Evolutionary conservation across 2,329 filamentous ascomycete genomes (phyloP), one percentile per base, ranked within the genome.

Genomic region (Trichoderma sp.): DNA sequence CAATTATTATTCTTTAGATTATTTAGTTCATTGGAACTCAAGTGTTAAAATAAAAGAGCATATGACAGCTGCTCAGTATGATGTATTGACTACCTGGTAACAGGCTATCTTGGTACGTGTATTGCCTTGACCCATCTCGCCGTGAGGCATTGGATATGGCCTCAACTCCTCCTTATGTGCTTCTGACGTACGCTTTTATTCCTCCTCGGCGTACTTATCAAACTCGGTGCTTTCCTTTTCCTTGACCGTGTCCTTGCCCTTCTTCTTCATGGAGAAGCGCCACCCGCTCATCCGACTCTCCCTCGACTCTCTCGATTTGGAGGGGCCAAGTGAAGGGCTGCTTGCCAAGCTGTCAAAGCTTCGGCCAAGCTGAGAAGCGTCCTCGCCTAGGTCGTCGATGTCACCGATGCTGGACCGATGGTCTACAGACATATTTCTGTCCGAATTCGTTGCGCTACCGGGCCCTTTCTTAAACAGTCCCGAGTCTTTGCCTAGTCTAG

Each of bases 231-330:
- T 89, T 79, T 90, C 89, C 83, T 88, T 89, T 75, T 85, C 84
- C 78, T 80, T 85, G n/a, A 75, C 76, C 62, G 41, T 8, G 16
- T 90, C 88, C 78, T 87, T 89, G 77, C 86, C 88, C 82, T 89
- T 90, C 85, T 91, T 91, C 83, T 90, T 91, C 80, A 90, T 90
- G 60, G 88, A 87, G 81, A 90, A 90, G 78, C 89, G 86, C 87
- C 88, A 89, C 59, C 85, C 85, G 12, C 85, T 86, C 75, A 88
- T 87, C 79, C 89, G 86, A 71, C 87, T 83, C 68, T 88, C 87
- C 78, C 86, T 87, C 5, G 82, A 82, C 60, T 87, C 85, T 76
- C 83, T 86, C 31, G 86, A 87, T 78, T 85, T 86, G 33, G 85
- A 84, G 29, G 88, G 86, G 2, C 89, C 89, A n/a, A 91, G 81